Percentiles rank a stretch among this genome's conserved stretches.
These are phyloP conservation scores for Trichoderma asperellum DNA, from an alignment of 2,329 filamentous ascomycete genomes.

Conservation along the genomic window DNA sequence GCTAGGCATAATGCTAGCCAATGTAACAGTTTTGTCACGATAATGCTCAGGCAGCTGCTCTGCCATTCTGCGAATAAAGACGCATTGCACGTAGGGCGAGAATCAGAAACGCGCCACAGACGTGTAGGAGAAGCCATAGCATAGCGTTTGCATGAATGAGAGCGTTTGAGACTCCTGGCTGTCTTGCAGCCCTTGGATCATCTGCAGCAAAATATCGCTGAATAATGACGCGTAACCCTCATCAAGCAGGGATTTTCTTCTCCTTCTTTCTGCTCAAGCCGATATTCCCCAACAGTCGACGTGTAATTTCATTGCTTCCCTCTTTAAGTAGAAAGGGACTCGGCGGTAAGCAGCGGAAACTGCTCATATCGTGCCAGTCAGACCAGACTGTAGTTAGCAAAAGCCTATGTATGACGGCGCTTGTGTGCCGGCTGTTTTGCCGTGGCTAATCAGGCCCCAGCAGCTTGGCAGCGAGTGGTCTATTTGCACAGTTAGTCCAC, in stretches of 20 bases:
- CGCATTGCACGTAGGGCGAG: conserved; percentile 5
- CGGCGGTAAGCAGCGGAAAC: conserved; percentile 11
- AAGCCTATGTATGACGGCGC: neutral
- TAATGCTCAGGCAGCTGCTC: neutral
- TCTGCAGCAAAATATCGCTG: neutral
- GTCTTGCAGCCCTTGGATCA: conserved; percentile 15
- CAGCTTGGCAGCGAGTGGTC: conserved; percentile 12
- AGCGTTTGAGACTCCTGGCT: conserved; percentile 11
- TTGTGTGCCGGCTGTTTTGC: conserved; percentile 21
- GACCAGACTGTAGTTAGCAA: conserved; percentile 17
- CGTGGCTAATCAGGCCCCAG: conserved; percentile 18
- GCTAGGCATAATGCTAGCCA: neutral
- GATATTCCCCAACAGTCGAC: conserved; percentile 2
- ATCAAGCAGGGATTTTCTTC: neutral
- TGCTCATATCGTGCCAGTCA: neutral
- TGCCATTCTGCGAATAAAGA: neutral
- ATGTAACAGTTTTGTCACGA: neutral
- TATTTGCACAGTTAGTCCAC: conserved; percentile 9
- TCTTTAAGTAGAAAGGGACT: neutral
- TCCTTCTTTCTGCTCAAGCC: neutral
- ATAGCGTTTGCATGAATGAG: conserved; percentile 9
- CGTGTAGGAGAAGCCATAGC: neutral
- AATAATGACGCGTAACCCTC: conserved; percentile 14
- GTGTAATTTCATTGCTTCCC: conserved; percentile 1
- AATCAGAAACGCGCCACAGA: conserved; percentile 5